Percentiles rank a stretch among this genome's conserved stretches.
Evolutionary conservation across 1,284 basidiomycete genomes (phyloP).

Genomic region (Cryptococcus maquisensis): DNA sequence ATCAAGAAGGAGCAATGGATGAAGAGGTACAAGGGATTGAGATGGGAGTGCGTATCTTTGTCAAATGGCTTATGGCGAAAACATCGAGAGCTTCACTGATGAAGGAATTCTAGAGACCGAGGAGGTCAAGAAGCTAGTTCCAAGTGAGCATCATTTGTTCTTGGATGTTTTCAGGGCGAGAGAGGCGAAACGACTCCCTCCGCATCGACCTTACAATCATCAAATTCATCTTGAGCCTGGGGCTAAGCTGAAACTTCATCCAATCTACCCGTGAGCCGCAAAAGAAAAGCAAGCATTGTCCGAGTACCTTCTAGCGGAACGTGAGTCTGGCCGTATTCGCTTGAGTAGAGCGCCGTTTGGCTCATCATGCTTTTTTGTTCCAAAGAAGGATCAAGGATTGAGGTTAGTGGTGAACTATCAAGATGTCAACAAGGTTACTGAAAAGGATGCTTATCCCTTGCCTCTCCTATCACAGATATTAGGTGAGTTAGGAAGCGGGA

Average conservation of each 20-base stretch:
- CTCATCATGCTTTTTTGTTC: slow-evolving; percentile 17
- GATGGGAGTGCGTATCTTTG: too few relatives aligned
- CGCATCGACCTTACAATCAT: slow-evolving; percentile 8
- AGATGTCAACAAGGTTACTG: slow-evolving; percentile 10
- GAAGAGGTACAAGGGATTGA: too few relatives aligned
- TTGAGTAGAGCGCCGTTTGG: slow-evolving; percentile 12
- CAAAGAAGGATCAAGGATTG: slow-evolving; percentile 6
- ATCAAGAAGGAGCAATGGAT: background rate
- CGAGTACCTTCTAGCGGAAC: slow-evolving; percentile 9
- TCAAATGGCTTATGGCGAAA: too few relatives aligned
- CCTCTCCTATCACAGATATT: slow-evolving; percentile 11
- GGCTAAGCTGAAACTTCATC: slow-evolving; percentile 4
- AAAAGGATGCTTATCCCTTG: slow-evolving; percentile 16
- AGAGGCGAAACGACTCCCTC: slow-evolving; percentile 5
- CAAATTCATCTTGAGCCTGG: slow-evolving; percentile 3
- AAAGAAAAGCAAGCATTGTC: background rate
- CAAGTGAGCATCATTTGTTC: slow-evolving; percentile 4
- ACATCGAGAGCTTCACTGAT: too few relatives aligned
- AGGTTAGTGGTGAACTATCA: slow-evolving; percentile 20
- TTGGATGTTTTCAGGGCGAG: slow-evolving; percentile 11
- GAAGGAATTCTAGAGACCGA: too few relatives aligned
- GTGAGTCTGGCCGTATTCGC: slow-evolving; percentile 8
- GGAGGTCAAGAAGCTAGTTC: too few relatives aligned
- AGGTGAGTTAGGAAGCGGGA: slow-evolving; percentile 1
- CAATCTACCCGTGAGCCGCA: slow-evolving; percentile 2